Evolutionary conservation across 2,329 filamentous ascomycete species (phyloP), one percentile per base, ranked within the genome.

Genomic region (Aspergillus melleus): DNA sequence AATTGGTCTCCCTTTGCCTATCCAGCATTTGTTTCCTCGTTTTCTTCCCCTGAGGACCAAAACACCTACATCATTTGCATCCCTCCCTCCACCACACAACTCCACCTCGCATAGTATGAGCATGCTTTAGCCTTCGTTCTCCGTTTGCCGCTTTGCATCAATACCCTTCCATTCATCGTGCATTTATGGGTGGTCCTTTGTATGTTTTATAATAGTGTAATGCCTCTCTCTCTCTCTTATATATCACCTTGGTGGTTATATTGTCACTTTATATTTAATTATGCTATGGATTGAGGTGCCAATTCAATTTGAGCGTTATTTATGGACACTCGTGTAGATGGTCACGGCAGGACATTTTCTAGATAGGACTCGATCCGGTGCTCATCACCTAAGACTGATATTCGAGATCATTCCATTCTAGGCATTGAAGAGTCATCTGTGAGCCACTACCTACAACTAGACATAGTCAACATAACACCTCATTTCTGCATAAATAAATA

Each of bases 151-250:
- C 58, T 61, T 64, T 61, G 61, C 60, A 52, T 64, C 60, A 67
- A 67, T 67, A 62, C 64, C 61, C 59, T 60, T 20, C 22, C 20
- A 47, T 47, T 47, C 12, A 53, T 63, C 63, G 47, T 62, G 54
- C 52, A 65, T 64, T 54, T 58, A 57, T 64, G 60, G 61, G 61
- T 61, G 57, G 58, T 44, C 52, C 54, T 58, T 49, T 63, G 54
- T 61, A 55, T 52, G 53, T 52, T 64, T 55, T 52, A 54, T 64
- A 63, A 65, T 66, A 61, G 61, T 64, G 57, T 68, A 68, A 64
- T 68, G 62, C 62, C 54, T 66, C 32, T 29, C 26, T 8, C 26
- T 26, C 26, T 26, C 26, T 29, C 26, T 42, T 49, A 53, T 16
- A 19, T 59, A 50, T 51, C n/a, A 51, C 36, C 16, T 42, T 2